Evolutionary conservation across 1,284 basidiomycete genomes (phyloP).

Genomic region (Papiliotrema terrestris): DNA sequence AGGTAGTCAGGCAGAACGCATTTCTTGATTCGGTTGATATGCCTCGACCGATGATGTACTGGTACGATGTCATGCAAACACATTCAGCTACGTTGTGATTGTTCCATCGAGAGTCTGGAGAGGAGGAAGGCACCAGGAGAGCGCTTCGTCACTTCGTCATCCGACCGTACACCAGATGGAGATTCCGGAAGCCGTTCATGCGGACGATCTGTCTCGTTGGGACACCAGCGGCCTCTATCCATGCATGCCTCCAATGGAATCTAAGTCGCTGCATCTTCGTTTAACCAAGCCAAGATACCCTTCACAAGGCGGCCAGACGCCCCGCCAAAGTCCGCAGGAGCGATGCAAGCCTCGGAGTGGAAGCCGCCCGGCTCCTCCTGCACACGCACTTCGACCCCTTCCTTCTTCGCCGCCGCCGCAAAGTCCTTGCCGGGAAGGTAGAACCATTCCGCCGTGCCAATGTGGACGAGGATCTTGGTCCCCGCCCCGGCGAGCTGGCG

Average conservation of each 20-base stretch:
- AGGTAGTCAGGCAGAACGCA: too few species aligned
- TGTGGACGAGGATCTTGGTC: constrained; percentile 10
- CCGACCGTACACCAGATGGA: too few species aligned
- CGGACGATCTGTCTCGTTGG: too few species aligned
- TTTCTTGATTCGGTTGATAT: too few species aligned
- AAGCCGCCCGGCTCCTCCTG: constrained; percentile 9
- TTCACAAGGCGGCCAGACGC: constrained; percentile 7
- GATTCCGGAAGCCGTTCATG: too few species aligned
- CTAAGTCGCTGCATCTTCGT: too few species aligned
- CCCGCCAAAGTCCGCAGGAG: constrained; percentile 11
- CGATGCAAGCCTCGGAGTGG: constrained; percentile 12
- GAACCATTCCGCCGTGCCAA: constrained; percentile 19
- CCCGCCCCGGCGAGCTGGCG: neutral
- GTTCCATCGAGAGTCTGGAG: too few species aligned
- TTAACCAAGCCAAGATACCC: constrained; percentile 1
- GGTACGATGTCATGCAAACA: neutral
- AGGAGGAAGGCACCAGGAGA: too few species aligned
- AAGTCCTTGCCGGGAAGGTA: constrained; percentile 4
- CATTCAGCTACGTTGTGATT: too few species aligned
- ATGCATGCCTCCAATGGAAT: too few species aligned
- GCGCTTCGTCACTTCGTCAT: too few species aligned
- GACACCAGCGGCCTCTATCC: too few species aligned
- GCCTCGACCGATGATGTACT: neutral
- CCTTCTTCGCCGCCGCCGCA: constrained; percentile 1
- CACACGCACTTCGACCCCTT: constrained; percentile 7